phyloP scores from a whole-genome alignment of 495 filamentous ascomycete genomes.

The Parachaetomium inaequale region DNA sequence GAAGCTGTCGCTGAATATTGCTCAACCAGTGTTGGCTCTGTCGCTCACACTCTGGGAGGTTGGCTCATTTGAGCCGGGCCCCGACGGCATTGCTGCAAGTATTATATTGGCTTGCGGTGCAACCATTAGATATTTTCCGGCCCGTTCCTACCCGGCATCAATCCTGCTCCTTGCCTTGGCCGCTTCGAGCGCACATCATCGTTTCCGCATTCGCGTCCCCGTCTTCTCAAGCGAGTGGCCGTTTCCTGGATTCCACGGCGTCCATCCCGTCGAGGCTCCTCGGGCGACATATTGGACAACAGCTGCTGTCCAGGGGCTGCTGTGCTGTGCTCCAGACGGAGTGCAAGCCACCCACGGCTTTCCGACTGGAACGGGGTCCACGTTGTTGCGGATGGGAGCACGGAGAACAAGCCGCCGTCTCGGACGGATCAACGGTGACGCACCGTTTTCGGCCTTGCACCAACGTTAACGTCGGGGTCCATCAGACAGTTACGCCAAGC shows the following conservation, averaged over 20 bases:
- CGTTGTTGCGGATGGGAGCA: no score
- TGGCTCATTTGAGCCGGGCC: constrained; percentile 12
- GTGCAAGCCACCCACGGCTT: not conserved
- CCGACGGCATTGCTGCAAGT: constrained; percentile 12
- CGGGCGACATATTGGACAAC: not conserved
- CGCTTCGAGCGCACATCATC: not conserved
- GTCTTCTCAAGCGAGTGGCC: not conserved
- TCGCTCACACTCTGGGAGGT: constrained; percentile 5
- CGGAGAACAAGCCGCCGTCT: constrained; percentile 9
- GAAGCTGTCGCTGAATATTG: constrained; percentile 6
- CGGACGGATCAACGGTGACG: constrained; percentile 1
- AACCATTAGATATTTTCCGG: constrained; percentile 15
- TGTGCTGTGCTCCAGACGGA: not conserved
- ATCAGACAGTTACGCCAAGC: constrained; percentile 8
- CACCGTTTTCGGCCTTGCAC: constrained; percentile 13
- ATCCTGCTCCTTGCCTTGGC: not conserved
- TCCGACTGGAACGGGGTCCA: not conserved
- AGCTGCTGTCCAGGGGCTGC: not conserved
- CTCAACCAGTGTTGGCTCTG: constrained; percentile 8
- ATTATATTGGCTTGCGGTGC: constrained; percentile 20
- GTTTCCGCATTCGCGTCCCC: not conserved
- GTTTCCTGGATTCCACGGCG: not conserved
- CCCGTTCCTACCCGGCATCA: constrained; percentile 8
- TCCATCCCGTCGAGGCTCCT: not conserved
- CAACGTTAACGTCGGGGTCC: not conserved